Conservation (phyloP, 2,329 filamentous ascomycete species). For the Endoconidiophora polonica region DNA sequence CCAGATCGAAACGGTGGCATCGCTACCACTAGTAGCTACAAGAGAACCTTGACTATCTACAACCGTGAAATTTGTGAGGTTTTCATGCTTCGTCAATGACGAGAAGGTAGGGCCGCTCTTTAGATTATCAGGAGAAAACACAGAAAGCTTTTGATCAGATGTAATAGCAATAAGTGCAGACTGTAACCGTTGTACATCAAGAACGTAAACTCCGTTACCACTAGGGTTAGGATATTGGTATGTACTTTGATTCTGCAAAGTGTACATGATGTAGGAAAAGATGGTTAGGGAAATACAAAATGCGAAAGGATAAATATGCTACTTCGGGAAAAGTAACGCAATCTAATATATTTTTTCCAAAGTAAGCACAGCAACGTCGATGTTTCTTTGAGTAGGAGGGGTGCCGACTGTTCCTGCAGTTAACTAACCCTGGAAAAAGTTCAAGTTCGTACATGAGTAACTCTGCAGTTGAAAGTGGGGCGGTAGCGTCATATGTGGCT, state of each 20-base stretch:
- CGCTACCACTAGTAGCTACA: constrained; percentile 54
- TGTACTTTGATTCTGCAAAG: constrained; percentile 9
- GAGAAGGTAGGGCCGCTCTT: constrained; percentile 27
- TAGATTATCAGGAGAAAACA: constrained; percentile 21
- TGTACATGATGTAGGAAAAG: constrained; percentile 5
- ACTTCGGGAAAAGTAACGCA: too few relatives aligned
- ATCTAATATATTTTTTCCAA: neutral
- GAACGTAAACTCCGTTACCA: constrained; percentile 9
- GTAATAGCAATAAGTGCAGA: constrained; percentile 4
- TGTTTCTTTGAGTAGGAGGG: neutral
- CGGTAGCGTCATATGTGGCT: neutral
- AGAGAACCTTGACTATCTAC: constrained; percentile 35
- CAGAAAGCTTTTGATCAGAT: constrained; percentile 8
- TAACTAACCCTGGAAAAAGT: neutral
- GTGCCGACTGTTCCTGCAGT: neutral
- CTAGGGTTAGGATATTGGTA: constrained; percentile 12
- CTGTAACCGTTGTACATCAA: constrained; percentile 9
- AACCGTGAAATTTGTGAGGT: constrained; percentile 44
- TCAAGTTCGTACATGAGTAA: neutral
- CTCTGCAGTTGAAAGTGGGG: too few relatives aligned
- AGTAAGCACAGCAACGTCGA: neutral
- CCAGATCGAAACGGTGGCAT: constrained; percentile 51
- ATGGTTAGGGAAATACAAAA: neutral
- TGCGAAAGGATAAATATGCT: neutral
- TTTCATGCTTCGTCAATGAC: constrained; percentile 34